A percentile compares a stretch with the other conserved stretches of the same genome.
Evolutionary conservation across 345 rosid genomes (phyloP).

Genomic region (Hibiscus mutabilis): DNA sequence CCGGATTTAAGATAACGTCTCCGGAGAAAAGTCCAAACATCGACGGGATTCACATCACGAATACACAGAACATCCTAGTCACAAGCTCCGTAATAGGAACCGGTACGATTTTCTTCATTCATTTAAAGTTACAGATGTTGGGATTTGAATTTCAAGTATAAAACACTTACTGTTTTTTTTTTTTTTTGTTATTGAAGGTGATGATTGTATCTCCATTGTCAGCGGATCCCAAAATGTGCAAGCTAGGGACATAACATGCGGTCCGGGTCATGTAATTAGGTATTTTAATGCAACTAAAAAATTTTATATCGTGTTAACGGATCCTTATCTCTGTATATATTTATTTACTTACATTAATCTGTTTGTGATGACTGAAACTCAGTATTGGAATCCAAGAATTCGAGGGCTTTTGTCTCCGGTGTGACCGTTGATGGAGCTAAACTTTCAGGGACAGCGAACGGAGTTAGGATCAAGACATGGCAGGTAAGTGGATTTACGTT

Average conservation of each 20-base stretch:
- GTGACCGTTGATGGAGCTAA: conserved; percentile 55
- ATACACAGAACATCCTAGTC: conserved; percentile 50
- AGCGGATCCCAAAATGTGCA: conserved; percentile 46
- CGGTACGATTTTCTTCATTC: conserved; percentile 23
- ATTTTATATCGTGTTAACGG: too few relatives aligned
- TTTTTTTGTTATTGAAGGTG: conserved; percentile 34
- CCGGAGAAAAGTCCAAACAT: conserved; percentile 74
- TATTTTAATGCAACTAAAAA: background rate
- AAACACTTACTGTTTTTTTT: background rate
- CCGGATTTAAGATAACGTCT: conserved; percentile 40
- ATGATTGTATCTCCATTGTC: conserved; percentile 72
- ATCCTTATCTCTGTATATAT: too few relatives aligned
- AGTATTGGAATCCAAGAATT: conserved; percentile 55
- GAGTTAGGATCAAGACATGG: conserved; percentile 87
- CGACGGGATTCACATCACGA: conserved; percentile 74
- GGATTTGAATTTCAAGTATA: background rate
- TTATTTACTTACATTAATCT: background rate
- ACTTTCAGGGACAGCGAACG: conserved; percentile 61
- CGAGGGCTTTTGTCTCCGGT: conserved; percentile 59
- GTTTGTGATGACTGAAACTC: background rate
- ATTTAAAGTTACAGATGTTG: background rate
- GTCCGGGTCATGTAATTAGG: conserved; percentile 79
- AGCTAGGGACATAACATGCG: conserved; percentile 43
- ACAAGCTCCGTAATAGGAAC: conserved; percentile 44
- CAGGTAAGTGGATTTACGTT: conserved; percentile 32